phyloP scores from a whole-genome alignment of 352 stramenopile species.

The Phytophthora sp. region DNA sequence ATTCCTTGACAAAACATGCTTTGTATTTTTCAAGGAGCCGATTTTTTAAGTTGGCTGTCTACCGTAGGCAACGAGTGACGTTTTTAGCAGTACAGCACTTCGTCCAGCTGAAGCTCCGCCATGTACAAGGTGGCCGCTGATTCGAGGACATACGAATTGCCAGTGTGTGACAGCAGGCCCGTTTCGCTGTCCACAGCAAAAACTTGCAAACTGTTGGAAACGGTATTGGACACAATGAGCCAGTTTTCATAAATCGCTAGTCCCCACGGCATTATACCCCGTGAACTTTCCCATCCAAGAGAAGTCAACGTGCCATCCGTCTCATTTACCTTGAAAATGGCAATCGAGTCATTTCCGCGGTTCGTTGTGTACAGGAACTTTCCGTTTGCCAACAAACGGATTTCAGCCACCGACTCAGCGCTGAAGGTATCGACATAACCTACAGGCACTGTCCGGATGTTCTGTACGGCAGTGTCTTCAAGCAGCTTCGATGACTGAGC shows the following conservation, averaged over 20 bases:
- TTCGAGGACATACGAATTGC: conserved; percentile 42
- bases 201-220: conserved; percentile 61
- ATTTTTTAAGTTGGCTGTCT: no score
- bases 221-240: conserved; percentile 67
- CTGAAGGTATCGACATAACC: conserved; percentile 31
- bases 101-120: conserved; percentile 25
- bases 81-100: no score
- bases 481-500: conserved; percentile 32
- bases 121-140: conserved; percentile 50
- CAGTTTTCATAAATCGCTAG: conserved; percentile 56
- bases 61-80: no score
- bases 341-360: conserved; percentile 67
- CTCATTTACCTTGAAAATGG: conserved; percentile 53
- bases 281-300: conserved; percentile 46
- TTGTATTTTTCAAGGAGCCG: no score
- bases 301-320: conserved; percentile 38
- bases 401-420: conserved; percentile 54
- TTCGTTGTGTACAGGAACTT: conserved; percentile 75
- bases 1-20: no score
- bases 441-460: conserved; percentile 59
- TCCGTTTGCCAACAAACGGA: conserved; percentile 55
- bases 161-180: conserved; percentile 47
- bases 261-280: conserved; percentile 47
- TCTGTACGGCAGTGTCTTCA: conserved; percentile 35
- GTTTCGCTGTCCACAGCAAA: conserved; percentile 53